phyloP scores from a whole-genome alignment of 1,139 yeast genomes.

The Kazachstania sp. region DNA sequence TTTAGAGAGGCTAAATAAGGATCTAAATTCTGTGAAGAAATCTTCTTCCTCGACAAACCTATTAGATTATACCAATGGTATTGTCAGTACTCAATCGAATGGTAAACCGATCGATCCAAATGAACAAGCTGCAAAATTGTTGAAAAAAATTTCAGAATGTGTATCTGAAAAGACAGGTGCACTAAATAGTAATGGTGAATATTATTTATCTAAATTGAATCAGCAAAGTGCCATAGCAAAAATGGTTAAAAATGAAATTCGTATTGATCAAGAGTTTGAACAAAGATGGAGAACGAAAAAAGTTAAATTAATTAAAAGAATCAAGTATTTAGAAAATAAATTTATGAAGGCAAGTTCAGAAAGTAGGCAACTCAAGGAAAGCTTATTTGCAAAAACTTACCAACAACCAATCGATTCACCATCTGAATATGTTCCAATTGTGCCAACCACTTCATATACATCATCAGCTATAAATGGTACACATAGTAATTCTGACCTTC shows the following conservation, averaged over 20 bases:
- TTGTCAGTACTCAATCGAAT: neutral
- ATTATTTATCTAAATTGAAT: constrained; percentile 17
- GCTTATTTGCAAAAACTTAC: constrained; percentile 22
- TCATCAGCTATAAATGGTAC: constrained; percentile 1
- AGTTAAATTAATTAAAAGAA: constrained; percentile 14
- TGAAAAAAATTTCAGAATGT: constrained; percentile 17
- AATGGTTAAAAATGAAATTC: constrained; percentile 22
- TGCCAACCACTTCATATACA: constrained; percentile 4
- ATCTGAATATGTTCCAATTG: constrained; percentile 9
- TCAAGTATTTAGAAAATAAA: constrained; percentile 18
- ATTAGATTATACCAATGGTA: neutral
- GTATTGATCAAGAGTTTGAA: constrained; percentile 22
- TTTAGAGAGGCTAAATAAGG: constrained; percentile 21
- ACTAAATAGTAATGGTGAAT: constrained; percentile 17
- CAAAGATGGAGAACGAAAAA: constrained; percentile 20
- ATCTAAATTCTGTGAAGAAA: constrained; percentile 14
- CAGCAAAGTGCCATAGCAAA: constrained; percentile 16
- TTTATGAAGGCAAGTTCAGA: constrained; percentile 18
- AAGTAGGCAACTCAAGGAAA: constrained; percentile 22
- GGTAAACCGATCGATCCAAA: neutral
- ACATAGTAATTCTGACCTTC: constrained; percentile 1
- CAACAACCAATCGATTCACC: neutral
- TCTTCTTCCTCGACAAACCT: constrained; percentile 6
- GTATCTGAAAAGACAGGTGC: constrained; percentile 23
- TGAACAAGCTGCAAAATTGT: constrained; percentile 7